Evolutionary conservation across 2,329 filamentous ascomycete genomes (phyloP).

Genomic region (Ploettnerulaceae sp.): DNA sequence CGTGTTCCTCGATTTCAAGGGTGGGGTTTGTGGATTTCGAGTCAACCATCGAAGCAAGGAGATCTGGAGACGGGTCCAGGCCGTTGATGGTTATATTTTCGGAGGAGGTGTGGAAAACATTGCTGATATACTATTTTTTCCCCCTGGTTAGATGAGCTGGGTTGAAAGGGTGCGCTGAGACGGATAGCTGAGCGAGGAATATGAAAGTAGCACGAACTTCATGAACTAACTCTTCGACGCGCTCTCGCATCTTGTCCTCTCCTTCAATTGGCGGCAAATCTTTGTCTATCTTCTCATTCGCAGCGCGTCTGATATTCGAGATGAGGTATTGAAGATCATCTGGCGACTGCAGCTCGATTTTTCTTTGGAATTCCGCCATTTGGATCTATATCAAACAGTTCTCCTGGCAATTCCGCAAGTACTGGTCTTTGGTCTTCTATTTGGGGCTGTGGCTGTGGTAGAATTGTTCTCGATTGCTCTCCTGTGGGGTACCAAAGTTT

Average conservation of each 20-base stretch:
- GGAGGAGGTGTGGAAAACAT: constrained; percentile 53
- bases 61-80: constrained; percentile 37
- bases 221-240: constrained; percentile 56
- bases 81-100: constrained; percentile 62
- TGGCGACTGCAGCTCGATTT: constrained; percentile 74
- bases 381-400: background rate
- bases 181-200: background rate
- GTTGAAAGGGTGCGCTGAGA: background rate
- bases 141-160: background rate
- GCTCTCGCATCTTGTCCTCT: constrained; percentile 53
- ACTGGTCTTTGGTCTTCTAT: background rate
- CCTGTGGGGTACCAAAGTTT: background rate
- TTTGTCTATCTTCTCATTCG: constrained; percentile 60
- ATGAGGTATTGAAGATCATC: constrained; percentile 69
- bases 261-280: constrained; percentile 61
- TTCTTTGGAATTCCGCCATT: constrained; percentile 51
- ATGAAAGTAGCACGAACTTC: constrained; percentile 41
- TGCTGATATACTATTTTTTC: constrained; percentile 50
- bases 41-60: constrained; percentile 35
- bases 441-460: background rate
- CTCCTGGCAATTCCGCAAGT: background rate
- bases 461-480: background rate
- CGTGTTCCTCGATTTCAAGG: constrained; percentile 42
- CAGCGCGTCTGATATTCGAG: constrained; percentile 63
- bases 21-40: constrained; percentile 16